These are phyloP conservation scores for Hordeum marinum DNA, from an alignment of 176 grass and related monocot species.

Conservation along the genomic window DNA sequence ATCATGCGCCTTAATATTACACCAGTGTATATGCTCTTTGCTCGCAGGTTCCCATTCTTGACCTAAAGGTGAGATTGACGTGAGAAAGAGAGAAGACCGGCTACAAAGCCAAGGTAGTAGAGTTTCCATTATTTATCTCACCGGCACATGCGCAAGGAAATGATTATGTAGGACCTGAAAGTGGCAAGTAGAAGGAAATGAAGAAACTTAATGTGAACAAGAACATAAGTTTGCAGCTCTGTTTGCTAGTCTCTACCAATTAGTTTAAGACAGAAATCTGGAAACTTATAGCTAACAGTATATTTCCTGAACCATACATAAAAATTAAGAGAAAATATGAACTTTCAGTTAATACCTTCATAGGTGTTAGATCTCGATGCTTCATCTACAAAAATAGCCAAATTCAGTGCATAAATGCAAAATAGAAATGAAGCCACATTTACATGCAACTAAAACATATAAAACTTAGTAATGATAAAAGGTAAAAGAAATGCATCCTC, in stretches of 20 bases:
- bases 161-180: conserved; percentile 71
- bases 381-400: conserved; percentile 37
- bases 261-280: background rate
- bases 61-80: conserved; percentile 36
- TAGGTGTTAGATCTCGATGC: conserved; percentile 34
- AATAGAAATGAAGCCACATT: too few species aligned
- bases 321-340: background rate
- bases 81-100: background rate
- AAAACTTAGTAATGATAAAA: background rate
- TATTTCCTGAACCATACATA: background rate
- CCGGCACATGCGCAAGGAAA: conserved; percentile 87
- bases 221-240: background rate
- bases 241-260: background rate
- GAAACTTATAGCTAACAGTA: background rate
- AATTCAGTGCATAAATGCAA: background rate
- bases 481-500: background rate
- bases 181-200: background rate
- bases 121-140: conserved; percentile 29
- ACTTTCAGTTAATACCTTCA: conserved; percentile 39
- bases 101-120: conserved; percentile 23
- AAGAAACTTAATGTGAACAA: background rate
- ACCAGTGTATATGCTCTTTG: conserved; percentile 76
- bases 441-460: conserved; percentile 3
- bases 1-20: conserved; percentile 94
- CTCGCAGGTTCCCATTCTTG: conserved; percentile 51